Percentiles rank a stretch among this genome's conserved stretches.
Evolutionary conservation across 768 basidiomycete genomes (phyloP).

Genomic region (Saitozyma sp.): DNA sequence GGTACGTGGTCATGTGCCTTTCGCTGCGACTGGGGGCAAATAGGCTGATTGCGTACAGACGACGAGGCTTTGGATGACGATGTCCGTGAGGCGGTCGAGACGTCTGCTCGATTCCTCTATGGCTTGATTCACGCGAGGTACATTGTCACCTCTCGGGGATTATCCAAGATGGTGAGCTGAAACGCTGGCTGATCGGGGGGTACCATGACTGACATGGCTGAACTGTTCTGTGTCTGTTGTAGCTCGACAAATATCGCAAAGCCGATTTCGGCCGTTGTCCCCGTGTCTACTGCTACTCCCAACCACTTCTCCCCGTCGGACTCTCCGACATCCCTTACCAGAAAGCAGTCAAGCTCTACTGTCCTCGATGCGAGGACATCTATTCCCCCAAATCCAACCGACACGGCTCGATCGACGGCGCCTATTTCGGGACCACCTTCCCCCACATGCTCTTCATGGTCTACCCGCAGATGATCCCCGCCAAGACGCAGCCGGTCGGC

Average conservation of each 20-base stretch:
- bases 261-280: conserved; percentile 99
- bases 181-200: conserved; percentile 4
- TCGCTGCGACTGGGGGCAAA: background rate
- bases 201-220: background rate
- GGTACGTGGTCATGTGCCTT: conserved; percentile 60
- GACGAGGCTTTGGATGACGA: conserved; percentile 91
- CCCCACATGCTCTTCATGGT: conserved; percentile 96
- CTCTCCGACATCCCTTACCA: conserved; percentile 97
- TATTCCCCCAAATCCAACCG: conserved; percentile 96
- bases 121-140: conserved; percentile 95
- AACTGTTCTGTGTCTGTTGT: background rate
- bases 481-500: conserved; percentile 60
- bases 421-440: conserved; percentile 98
- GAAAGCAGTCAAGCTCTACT: conserved; percentile 98
- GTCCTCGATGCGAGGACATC: conserved; percentile 96
- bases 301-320: conserved; percentile 94
- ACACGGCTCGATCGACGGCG: conserved; percentile 96
- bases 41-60: conserved; percentile 58
- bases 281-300: conserved; percentile 89
- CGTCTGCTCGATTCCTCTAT: conserved; percentile 88
- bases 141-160: conserved; percentile 90
- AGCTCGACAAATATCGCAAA: conserved; percentile 93
- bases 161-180: conserved; percentile 83
- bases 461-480: conserved; percentile 87
- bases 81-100: conserved; percentile 83